These are phyloP conservation scores for Kodamaea fukazawae DNA, from an alignment of 805 yeast genomes.

Conservation along the genomic window DNA sequence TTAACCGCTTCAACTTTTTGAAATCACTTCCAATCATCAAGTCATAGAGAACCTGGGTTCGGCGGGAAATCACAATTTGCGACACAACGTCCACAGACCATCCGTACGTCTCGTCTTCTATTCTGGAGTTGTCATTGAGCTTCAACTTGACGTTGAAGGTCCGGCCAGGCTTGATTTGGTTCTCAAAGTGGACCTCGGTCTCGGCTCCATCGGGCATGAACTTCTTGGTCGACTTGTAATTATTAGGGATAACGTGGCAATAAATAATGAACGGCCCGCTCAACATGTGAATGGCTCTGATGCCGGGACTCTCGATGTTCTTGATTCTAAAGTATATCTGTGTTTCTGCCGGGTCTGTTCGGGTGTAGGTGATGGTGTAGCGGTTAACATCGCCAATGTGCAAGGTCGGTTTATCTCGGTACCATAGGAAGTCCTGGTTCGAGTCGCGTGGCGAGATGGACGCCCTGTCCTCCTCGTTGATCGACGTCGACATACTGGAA, in stretches of 20 bases:
- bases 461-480: not conserved
- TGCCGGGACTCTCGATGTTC: slow-evolving; percentile 35
- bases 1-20: slow-evolving; percentile 29
- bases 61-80: slow-evolving; percentile 38
- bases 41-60: slow-evolving; percentile 31
- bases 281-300: slow-evolving; percentile 41
- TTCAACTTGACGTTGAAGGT: slow-evolving; percentile 55
- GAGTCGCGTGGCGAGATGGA: not conserved
- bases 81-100: slow-evolving; percentile 43
- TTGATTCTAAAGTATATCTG: slow-evolving; percentile 36
- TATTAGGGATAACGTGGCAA: slow-evolving; percentile 41
- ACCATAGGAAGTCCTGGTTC: slow-evolving; percentile 11
- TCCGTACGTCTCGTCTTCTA: slow-evolving; percentile 19
- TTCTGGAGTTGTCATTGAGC: slow-evolving; percentile 45
- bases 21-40: slow-evolving; percentile 39
- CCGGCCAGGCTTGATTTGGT: slow-evolving; percentile 65
- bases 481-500: no score
- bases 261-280: slow-evolving; percentile 45
- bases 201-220: slow-evolving; percentile 23
- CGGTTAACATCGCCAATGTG: slow-evolving; percentile 39
- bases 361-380: slow-evolving; percentile 27
- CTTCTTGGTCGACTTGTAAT: slow-evolving; percentile 24
- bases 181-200: slow-evolving; percentile 34
- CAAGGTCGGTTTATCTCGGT: slow-evolving; percentile 29
- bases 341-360: slow-evolving; percentile 2